Base-by-base conservation (phyloP, 75 land plant genomes). In the Azolla pinnata region DNA sequence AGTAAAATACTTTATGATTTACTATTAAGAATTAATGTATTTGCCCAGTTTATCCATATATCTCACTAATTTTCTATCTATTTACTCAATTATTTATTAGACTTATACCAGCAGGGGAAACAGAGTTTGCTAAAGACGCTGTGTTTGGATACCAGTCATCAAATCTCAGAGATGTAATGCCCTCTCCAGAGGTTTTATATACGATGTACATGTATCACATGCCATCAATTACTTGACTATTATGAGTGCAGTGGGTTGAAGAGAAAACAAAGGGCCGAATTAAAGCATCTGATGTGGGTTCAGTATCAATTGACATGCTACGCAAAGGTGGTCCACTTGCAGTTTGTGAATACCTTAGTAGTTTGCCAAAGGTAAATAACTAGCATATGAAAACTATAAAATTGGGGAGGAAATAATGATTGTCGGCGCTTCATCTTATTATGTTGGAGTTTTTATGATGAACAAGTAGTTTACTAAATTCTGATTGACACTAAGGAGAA, bases 71-170 rank as follows among this genome's bases (percentile, higher is more conserved):
- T 26, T 52, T 21, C 1, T 23, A 27, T 20, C 20, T 35, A 5
- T 5, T 35, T 12, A 5, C 10, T 12, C 12, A 35, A 35, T 35
- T 18, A 48, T 25, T 32, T 33, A 67, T 46, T 59, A 95, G 99
- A 66, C 90, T 95, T 56, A 62, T 95, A 53, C 99, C 99, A 54
- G 99, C 97, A 26, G 99, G 99, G 18, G 72, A 78, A 34, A 95
- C 99, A 18, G 97, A 95, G 63, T 95, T 95, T 80, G 81, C 99
- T 10, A 79, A 83, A 65, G 99, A 95, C 78, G 87, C 87, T 62
- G 69, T 89, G 49, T 93, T 95, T 80, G 99, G 99, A 55, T 95
- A 81, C 65, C 76, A 78, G 44, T 75, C 97, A 47, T 95, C 99
- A 44, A 86, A 95, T 54, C 88, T 95, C 27, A 56, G 83, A 33